Evolutionary conservation across 306 rosid genomes (phyloP).

Genomic region (Spatholobus suberectus): DNA sequence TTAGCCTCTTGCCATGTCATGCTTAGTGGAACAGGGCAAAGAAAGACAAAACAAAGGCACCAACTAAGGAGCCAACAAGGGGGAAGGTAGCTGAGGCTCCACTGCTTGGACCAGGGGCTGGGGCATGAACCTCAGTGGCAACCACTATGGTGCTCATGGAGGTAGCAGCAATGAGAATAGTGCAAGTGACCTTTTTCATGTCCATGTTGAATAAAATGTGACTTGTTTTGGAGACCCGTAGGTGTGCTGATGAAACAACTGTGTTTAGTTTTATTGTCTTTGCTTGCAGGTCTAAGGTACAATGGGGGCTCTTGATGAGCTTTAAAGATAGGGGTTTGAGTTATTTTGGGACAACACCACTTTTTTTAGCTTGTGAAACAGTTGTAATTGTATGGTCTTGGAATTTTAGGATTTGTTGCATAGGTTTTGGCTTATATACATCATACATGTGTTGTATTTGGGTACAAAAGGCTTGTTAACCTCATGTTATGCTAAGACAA

Average conservation of each 20-base stretch:
- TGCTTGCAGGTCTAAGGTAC: not conserved
- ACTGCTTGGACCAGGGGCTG: constrained; percentile 3
- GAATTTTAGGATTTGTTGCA: not conserved
- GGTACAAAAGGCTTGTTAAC: no score
- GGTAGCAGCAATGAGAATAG: not conserved
- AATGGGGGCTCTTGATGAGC: not conserved
- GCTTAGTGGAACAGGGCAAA: not conserved
- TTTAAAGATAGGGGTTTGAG: not conserved
- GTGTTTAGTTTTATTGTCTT: not conserved
- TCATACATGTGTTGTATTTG: no score
- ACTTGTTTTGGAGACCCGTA: not conserved
- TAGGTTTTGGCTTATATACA: not conserved
- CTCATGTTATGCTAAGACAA: no score
- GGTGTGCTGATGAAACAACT: not conserved
- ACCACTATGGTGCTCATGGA: not conserved
- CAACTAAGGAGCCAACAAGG: not conserved
- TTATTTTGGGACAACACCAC: not conserved
- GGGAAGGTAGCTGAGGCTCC: not conserved
- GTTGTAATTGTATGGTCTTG: not conserved
- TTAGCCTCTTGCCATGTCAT: not conserved
- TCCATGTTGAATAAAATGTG: not conserved
- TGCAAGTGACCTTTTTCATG: not conserved
- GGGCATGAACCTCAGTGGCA: not conserved
- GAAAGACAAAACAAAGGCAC: not conserved
- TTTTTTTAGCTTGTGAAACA: not conserved